phyloP scores from a whole-genome alignment of 148 eudicot genomes.

The Vaccinium darrowii region DNA sequence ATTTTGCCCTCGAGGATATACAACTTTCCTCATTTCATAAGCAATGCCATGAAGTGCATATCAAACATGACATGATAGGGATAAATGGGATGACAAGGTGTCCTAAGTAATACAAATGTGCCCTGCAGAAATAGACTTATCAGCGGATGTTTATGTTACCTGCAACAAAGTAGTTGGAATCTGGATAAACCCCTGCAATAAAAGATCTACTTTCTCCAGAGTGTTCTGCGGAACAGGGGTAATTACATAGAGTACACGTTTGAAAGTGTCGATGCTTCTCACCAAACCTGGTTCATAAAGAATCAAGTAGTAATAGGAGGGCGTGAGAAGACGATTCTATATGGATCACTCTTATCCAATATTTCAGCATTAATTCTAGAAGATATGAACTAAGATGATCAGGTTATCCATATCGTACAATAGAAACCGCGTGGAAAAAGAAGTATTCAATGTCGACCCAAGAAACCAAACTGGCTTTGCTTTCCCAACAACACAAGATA shows the following conservation, averaged over 20 bases:
- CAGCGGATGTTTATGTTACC: slow-evolving; percentile 33
- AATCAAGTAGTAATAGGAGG: slow-evolving; percentile 2
- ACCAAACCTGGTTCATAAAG: slow-evolving; percentile 59
- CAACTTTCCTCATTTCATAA: background rate
- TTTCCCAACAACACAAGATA: background rate
- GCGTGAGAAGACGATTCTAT: background rate
- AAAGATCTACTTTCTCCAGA: slow-evolving; percentile 65
- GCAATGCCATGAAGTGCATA: background rate
- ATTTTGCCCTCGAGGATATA: background rate
- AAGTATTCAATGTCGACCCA: background rate
- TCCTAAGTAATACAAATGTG: background rate
- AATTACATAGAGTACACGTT: slow-evolving; percentile 53
- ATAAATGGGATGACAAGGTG: background rate
- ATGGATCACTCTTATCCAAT: background rate
- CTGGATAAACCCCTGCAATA: slow-evolving; percentile 78
- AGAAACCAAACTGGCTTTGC: background rate
- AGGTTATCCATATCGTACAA: background rate
- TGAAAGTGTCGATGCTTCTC: slow-evolving; percentile 62
- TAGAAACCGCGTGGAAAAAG: background rate
- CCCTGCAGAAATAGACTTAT: background rate
- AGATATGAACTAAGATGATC: background rate
- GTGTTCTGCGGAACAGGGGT: slow-evolving; percentile 69
- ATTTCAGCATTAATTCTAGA: background rate
- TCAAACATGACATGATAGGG: background rate
- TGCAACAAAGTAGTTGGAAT: slow-evolving; percentile 73